Conservation (phyloP, 192 early-diverging fungal species). For the Gonapodya sp. region DNA sequence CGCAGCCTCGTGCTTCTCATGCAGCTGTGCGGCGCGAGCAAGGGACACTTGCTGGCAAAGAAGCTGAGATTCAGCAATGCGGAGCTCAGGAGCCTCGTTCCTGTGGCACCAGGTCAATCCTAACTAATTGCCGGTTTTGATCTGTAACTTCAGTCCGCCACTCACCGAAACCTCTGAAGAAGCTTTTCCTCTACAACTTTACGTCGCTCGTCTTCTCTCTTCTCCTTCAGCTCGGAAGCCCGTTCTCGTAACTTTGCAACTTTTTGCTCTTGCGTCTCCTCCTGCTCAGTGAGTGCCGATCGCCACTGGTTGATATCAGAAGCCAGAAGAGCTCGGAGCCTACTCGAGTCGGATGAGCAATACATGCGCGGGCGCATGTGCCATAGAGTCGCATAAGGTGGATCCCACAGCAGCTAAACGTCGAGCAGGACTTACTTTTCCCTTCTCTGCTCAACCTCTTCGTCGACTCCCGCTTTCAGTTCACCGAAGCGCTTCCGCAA, state of each 20-base stretch:
- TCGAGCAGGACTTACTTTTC: conserved; percentile 9
- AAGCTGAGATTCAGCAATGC: conserved; percentile 30
- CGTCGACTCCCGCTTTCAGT: not conserved
- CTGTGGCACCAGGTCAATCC: conserved; percentile 14
- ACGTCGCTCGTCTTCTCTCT: conserved; percentile 36
- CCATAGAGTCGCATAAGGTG: no score
- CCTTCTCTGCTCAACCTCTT: conserved; percentile 2
- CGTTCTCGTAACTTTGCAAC: conserved; percentile 31
- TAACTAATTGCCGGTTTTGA: not conserved
- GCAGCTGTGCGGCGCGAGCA: conserved; percentile 30
- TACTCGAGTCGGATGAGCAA: conserved; percentile 8
- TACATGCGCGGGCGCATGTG: not conserved
- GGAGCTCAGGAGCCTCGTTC: conserved; percentile 40
- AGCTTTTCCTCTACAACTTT: conserved; percentile 37
- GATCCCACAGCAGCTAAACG: no score
- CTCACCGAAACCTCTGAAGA: conserved; percentile 34
- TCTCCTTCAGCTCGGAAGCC: conserved; percentile 25
- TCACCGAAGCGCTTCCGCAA: not conserved
- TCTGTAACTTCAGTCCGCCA: not conserved
- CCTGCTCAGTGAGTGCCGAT: conserved; percentile 19
- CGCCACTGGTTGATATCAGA: conserved; percentile 25
- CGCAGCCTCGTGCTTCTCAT: conserved; percentile 22
- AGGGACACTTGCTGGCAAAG: conserved; percentile 26
- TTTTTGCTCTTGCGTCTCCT: conserved; percentile 27
- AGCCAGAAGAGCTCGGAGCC: conserved; percentile 21